A percentile compares a stretch with the other conserved stretches of the same genome.
phyloP scores from a whole-genome alignment of 2,329 filamentous ascomycete genomes.

The Ploettnerulaceae sp. region DNA sequence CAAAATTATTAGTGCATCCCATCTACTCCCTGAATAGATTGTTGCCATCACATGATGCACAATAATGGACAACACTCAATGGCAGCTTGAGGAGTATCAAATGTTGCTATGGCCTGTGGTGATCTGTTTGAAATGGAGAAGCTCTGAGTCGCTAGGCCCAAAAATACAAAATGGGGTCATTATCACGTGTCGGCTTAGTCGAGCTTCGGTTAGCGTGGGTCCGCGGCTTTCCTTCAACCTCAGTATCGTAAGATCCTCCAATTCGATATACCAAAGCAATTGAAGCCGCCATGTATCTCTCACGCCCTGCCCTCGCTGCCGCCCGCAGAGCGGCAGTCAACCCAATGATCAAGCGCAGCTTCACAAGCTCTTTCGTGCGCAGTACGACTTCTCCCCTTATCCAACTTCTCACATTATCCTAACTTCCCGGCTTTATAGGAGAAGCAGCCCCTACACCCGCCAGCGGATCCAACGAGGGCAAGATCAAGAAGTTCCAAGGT shows the following conservation, averaged over 20 bases:
- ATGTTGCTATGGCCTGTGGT: too few relatives aligned
- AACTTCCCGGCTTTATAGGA: slow-evolving; percentile 20
- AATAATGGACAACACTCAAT: too few relatives aligned
- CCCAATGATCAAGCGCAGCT: slow-evolving; percentile 52
- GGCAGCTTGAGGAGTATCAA: too few relatives aligned
- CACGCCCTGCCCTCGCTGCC: slow-evolving; percentile 56
- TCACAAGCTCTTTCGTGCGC: slow-evolving; percentile 56
- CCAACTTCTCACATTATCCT: slow-evolving; percentile 18
- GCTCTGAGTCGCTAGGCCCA: too few relatives aligned
- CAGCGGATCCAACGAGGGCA: slow-evolving; percentile 21
- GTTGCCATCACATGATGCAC: too few relatives aligned
- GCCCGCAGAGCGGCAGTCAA: slow-evolving; percentile 54
- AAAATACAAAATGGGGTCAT: too few relatives aligned
- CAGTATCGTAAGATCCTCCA: not conserved
- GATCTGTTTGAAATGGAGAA: too few relatives aligned
- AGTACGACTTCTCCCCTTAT: slow-evolving; percentile 45
- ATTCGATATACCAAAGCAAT: slow-evolving; percentile 16
- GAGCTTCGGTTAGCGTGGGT: not conserved
- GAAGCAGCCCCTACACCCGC: slow-evolving; percentile 24
- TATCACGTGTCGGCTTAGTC: too few relatives aligned
- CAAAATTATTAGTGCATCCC: too few relatives aligned
- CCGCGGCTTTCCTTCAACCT: slow-evolving; percentile 1
- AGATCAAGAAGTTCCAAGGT: slow-evolving; percentile 35
- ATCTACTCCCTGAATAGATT: too few relatives aligned
- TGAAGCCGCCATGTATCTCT: slow-evolving; percentile 53